Evolutionary conservation across 2,329 filamentous ascomycete genomes (phyloP).

Genomic region (Xylaria sp.): DNA sequence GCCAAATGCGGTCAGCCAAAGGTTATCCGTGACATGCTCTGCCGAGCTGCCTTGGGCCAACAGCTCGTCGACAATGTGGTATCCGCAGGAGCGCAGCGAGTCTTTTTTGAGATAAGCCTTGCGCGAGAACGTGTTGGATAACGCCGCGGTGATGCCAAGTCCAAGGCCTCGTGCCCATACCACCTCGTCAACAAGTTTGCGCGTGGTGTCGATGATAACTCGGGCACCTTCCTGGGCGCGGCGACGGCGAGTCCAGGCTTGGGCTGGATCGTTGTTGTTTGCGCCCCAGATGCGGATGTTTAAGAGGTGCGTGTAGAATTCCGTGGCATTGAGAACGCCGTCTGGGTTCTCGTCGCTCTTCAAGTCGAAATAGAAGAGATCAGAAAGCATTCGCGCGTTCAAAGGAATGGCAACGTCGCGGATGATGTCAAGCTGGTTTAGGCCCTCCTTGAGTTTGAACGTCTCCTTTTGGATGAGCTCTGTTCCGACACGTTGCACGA

Average conservation of each 20-base stretch:
- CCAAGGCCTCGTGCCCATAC: conserved; percentile 47
- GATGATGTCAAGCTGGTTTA: conserved; percentile 56
- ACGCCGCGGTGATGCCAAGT: conserved; percentile 43
- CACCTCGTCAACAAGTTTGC: conserved; percentile 55
- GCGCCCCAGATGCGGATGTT: conserved; percentile 59
- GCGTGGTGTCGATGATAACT: conserved; percentile 53
- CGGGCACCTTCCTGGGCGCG: conserved; percentile 55
- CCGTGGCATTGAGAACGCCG: conserved; percentile 56
- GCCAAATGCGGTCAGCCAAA: conserved; percentile 56
- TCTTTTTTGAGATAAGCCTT: conserved; percentile 49
- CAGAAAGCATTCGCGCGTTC: conserved; percentile 65
- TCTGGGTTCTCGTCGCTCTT: conserved; percentile 64
- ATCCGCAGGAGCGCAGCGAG: conserved; percentile 55
- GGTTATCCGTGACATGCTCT: conserved; percentile 51
- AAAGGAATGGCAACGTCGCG: conserved; percentile 69
- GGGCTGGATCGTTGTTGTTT: conserved; percentile 59
- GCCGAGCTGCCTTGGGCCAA: conserved; percentile 49
- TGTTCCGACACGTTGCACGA: conserved; percentile 50
- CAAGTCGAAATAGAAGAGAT: conserved; percentile 69
- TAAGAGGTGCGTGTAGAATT: conserved; percentile 57
- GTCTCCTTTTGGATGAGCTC: conserved; percentile 56
- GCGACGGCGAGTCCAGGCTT: conserved; percentile 59
- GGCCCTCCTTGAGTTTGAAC: conserved; percentile 52
- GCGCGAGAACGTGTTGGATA: conserved; percentile 47
- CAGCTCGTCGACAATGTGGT: conserved; percentile 54